Evolutionary conservation across 2,329 filamentous ascomycete species (phyloP), one percentile per base, ranked within the genome.

Genomic region (Scedosporium apiospermum): DNA sequence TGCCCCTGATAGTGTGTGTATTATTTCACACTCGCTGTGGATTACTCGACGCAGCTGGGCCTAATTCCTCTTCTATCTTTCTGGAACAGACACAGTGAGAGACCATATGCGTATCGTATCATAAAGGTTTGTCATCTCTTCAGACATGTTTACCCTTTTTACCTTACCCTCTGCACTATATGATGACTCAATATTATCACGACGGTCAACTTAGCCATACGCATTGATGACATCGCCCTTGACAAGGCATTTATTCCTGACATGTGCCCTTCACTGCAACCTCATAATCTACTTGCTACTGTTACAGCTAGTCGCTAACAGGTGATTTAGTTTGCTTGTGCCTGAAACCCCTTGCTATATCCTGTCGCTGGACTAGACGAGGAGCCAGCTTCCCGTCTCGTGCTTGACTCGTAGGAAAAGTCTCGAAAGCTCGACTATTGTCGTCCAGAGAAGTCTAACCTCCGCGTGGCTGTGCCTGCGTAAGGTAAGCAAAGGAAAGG

Each of bases 151-250:
- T 18, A 9, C 55, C 55, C 34, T 27, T 38, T 59, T 38, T 5
- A 10, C 18, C 6, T 61, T 53, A 26, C 27, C 49, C 41, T n/a
- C 23, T 38, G 63, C 60, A 59, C 41, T 59, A 62, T 57, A 64
- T 62, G 63, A 78, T 77, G 76, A 77, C 77, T 67, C 70, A 73
- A 70, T 74, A 65, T 71, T 76, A 77, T 78, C 76, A 78, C 76
- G 76, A 78, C 76, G 76, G 76, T 78, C 76, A 77, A 77, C 76
- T 71, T 76, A 78, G 76, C 76, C 74, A 76, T 74, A 76, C 65
- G 76, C 76, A 70, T 72, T 77, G 76, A 77, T 74, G 76, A 78
- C 71, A 76, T 63, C 71, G 76, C 76, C 76, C 77, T 70, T 77
- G 76, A 77, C 76, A 77, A 74, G 76, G 75, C 75, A 76, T 68